Evolutionary conservation across 768 basidiomycete genomes (phyloP), one percentile per base, ranked within the genome.

Genomic region (Boletus vermiculosoides): DNA sequence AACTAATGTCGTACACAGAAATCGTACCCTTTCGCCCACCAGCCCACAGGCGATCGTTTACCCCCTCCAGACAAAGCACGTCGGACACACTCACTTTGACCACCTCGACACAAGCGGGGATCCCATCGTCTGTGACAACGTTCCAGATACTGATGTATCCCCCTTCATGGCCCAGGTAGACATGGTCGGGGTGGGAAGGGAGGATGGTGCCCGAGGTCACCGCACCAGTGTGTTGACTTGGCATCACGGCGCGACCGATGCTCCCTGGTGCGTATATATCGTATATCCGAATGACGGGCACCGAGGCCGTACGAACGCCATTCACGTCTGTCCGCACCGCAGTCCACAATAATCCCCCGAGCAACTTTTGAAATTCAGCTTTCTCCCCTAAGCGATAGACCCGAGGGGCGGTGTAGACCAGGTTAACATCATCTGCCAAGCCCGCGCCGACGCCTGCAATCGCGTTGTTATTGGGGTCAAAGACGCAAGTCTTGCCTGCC

Each of bases 151-250:
- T 88, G 59, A 98, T 78, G 65, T 80, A 86, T 0, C 96, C 96
- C 41, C 90, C 94, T 71, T 98, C 95, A 64, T 99, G 96, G 0
- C 90, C 94, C 34, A 99, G 76, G 64, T 87, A 97, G 39, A 92
- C 88, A 30, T 77, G 71, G 2, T 81, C 77, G 0, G 86, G 86
- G 20, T 83, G 77, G 1, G 85, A 81, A 0, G 90, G 87, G 8
- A 98, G 70, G 33, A 91, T 75, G 0, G 94, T 84, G 0, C 88
- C 92, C 34, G 86, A 84, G 0, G 90, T 92, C 20, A 98, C 89
- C 1, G 90, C 80, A 0, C 95, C 96, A 6, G 90, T 82, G 52
- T 85, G 83, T 42, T 90, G 88, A 1, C 77, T 79, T 2, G 90
- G 87, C 44, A 84, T 66, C 13, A 89, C 67, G 3, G 83, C 75